Evolutionary conservation across 345 rosid genomes (phyloP).

Genomic region (Syzygium jambos): DNA sequence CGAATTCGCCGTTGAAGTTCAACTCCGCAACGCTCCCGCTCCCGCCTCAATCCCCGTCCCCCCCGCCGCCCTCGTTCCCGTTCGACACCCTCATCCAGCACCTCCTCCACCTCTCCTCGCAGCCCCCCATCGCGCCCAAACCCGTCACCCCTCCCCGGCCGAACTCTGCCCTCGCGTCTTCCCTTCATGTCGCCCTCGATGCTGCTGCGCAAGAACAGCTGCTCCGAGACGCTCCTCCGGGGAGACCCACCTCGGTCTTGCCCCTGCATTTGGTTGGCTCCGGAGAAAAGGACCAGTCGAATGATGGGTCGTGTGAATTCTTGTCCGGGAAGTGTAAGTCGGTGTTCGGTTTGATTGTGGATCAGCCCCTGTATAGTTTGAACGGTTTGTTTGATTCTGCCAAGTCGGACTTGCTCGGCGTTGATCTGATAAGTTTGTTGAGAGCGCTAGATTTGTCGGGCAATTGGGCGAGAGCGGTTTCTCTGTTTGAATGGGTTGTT

Average conservation of each 20-base stretch:
- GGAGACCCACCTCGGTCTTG: conserved; percentile 21
- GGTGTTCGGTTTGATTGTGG: conserved; percentile 36
- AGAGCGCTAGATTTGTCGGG: conserved; percentile 60
- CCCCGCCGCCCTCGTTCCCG: conserved; percentile 45
- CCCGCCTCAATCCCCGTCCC: conserved; percentile 36
- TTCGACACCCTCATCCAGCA: conserved; percentile 71
- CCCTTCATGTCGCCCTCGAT: conserved; percentile 28
- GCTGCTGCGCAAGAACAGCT: conserved; percentile 23
- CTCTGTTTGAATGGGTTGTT: conserved; percentile 63
- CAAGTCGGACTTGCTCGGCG: conserved; percentile 38
- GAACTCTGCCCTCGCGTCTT: conserved; percentile 21
- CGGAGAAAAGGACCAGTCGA: conserved; percentile 9
- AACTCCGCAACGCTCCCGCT: conserved; percentile 56
- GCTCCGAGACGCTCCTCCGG: conserved; percentile 6
- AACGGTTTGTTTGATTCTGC: conserved; percentile 41
- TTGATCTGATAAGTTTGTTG: conserved; percentile 56
- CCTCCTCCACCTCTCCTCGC: conserved; percentile 64
- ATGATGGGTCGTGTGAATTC: conserved; percentile 29
- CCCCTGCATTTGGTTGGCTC: conserved; percentile 13
- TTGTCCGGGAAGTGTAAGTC: conserved; percentile 42
- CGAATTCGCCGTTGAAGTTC: conserved; percentile 40
- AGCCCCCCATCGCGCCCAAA: conserved; percentile 1
- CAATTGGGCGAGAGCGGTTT: conserved; percentile 61
- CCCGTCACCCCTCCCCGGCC: not conserved
- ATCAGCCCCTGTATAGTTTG: conserved; percentile 40